Conservation (phyloP, 306 rosid genomes). For the Myrica gale region DNA sequence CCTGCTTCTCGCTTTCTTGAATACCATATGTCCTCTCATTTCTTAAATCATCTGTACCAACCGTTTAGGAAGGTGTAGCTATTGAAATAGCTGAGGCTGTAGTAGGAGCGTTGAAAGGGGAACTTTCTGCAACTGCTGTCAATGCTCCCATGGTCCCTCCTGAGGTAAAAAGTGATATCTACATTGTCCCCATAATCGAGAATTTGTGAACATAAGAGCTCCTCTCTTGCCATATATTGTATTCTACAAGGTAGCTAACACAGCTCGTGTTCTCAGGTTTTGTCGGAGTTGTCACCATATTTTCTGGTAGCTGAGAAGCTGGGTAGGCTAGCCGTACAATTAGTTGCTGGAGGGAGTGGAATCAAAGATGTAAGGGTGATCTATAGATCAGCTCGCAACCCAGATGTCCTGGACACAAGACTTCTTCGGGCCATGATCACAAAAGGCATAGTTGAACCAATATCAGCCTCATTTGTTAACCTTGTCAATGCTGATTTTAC, state of each 20-base stretch:
- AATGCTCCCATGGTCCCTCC: slow-evolving; percentile 98
- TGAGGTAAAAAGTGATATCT: slow-evolving; percentile 44
- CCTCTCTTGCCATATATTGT: background rate
- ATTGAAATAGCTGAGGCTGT: slow-evolving; percentile 98
- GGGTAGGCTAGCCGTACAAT: slow-evolving; percentile 69
- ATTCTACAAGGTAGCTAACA: background rate
- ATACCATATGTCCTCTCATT: background rate
- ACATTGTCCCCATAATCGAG: background rate
- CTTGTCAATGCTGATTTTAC: slow-evolving; percentile 84
- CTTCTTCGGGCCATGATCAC: slow-evolving; percentile 91
- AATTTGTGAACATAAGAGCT: background rate
- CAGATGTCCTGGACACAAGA: slow-evolving; percentile 83
- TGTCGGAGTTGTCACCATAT: slow-evolving; percentile 75
- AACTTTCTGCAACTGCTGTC: slow-evolving; percentile 94
- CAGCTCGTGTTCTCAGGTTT: slow-evolving; percentile 45
- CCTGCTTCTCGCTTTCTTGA: background rate
- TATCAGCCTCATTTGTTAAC: slow-evolving; percentile 65
- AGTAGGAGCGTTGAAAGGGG: slow-evolving; percentile 83
- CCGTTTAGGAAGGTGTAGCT: slow-evolving; percentile 83
- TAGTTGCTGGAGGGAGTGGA: slow-evolving; percentile 75
- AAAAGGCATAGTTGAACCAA: slow-evolving; percentile 82
- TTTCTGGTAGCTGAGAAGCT: slow-evolving; percentile 75
- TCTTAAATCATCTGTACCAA: background rate
- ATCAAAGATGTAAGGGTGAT: slow-evolving; percentile 58
- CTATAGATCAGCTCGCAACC: slow-evolving; percentile 57